Conservation (phyloP, 345 rosid species). For the Chamaenerion angustifolium region DNA sequence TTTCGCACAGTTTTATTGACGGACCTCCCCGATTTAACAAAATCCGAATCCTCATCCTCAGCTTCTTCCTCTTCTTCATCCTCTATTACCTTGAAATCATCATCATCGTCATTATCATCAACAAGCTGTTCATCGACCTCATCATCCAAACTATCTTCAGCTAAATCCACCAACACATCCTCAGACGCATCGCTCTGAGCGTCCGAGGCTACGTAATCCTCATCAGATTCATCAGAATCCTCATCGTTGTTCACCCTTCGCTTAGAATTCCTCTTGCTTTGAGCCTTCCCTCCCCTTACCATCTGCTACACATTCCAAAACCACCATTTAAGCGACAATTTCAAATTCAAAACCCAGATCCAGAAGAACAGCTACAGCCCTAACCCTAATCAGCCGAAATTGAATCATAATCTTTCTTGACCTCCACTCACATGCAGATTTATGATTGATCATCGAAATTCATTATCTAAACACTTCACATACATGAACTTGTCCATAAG, state of each 20-base stretch:
- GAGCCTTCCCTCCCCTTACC: conserved; percentile 66
- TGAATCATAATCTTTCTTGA: conserved; percentile 12
- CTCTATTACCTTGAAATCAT: conserved; percentile 1
- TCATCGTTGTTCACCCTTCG: conserved; percentile 35
- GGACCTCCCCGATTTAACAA: conserved; percentile 11
- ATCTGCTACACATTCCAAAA: conserved; percentile 25
- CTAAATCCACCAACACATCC: conserved; percentile 45
- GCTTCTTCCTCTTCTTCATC: conserved; percentile 4
- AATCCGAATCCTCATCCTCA: conserved; percentile 23
- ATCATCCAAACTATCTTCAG: conserved; percentile 39
- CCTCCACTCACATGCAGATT: conserved; percentile 21
- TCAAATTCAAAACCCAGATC: conserved; percentile 15
- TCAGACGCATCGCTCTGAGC: conserved; percentile 55
- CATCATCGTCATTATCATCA: not conserved
- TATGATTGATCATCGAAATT: conserved; percentile 11
- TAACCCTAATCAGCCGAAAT: not conserved
- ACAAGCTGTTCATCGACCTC: conserved; percentile 6
- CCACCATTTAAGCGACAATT: conserved; percentile 16
- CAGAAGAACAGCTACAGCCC: conserved; percentile 6
- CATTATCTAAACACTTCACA: not conserved
- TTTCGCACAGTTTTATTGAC: conserved; percentile 13
- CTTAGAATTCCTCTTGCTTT: conserved; percentile 32
- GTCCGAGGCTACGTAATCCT: conserved; percentile 80
- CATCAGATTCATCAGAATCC: conserved; percentile 88
- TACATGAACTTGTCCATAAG: not conserved